These are phyloP conservation scores for Plasmodium knowlesi DNA, from an alignment of 169 alveolate genomes.

Conservation along the genomic window DNA sequence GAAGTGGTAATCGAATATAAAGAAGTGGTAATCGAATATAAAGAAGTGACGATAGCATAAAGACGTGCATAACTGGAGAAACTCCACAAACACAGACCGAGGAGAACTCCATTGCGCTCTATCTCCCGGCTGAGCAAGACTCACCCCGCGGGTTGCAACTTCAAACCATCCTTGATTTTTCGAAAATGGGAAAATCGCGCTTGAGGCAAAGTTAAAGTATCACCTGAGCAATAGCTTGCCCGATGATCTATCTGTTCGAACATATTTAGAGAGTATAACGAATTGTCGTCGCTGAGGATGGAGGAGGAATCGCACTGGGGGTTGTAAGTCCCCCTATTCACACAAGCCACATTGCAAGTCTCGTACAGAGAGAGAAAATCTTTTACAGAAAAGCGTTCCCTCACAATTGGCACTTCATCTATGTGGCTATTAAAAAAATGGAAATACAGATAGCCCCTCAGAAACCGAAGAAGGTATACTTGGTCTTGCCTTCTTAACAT, in stretches of 20 bases:
- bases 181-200: background rate
- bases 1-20: too few species aligned
- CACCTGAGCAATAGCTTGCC: background rate
- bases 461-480: conserved; percentile 3
- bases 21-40: background rate
- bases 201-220: background rate
- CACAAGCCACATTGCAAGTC: background rate
- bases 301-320: background rate
- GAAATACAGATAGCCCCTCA: conserved; percentile 39
- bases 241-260: background rate
- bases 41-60: background rate
- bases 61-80: background rate
- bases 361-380: conserved; percentile 15
- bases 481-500: conserved; percentile 20
- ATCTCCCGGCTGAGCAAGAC: background rate
- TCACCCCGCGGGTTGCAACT: conserved; percentile 10
- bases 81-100: background rate
- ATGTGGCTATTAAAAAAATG: background rate
- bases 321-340: background rate
- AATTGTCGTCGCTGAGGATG: conserved; percentile 19
- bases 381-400: background rate
- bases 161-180: conserved; percentile 31
- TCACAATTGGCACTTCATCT: background rate
- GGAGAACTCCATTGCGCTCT: background rate
- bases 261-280: conserved; percentile 1